phyloP scores from a whole-genome alignment of 2,329 filamentous ascomycete genomes.

The Cryphonectria radicalis region DNA sequence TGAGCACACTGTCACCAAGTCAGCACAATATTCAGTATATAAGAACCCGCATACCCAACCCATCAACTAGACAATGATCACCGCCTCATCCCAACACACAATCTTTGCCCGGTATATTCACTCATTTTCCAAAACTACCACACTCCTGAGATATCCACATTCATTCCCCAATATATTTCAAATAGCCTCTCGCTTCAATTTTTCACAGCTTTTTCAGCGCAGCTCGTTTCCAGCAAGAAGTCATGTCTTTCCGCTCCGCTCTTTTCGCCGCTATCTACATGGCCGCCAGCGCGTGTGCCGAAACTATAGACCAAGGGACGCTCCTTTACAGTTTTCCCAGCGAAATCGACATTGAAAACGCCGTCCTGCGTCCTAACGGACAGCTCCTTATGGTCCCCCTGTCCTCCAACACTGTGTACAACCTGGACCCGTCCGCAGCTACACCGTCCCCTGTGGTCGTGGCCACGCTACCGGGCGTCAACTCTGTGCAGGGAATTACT shows the following conservation, averaged over 20 bases:
- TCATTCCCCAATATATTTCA: neutral
- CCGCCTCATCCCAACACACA: neutral
- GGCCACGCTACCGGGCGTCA: slow-evolving; percentile 10
- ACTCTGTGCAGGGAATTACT: slow-evolving; percentile 14
- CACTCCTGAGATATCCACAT: neutral
- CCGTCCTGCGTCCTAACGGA: slow-evolving; percentile 17
- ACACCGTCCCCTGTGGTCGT: slow-evolving; percentile 16
- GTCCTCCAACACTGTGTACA: slow-evolving; percentile 10
- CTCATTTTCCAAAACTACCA: neutral
- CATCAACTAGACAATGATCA: neutral
- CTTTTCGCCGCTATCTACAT: slow-evolving; percentile 1
- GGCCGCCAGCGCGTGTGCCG: neutral
- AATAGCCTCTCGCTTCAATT: neutral
- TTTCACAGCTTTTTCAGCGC: neutral
- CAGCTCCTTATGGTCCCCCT: slow-evolving; percentile 17
- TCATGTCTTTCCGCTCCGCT: neutral
- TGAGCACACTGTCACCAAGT: neutral
- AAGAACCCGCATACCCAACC: neutral
- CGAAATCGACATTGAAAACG: slow-evolving; percentile 19
- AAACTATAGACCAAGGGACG: slow-evolving; percentile 5
- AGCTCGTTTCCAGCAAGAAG: neutral
- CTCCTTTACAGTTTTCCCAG: neutral
- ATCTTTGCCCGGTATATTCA: neutral
- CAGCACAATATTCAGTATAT: neutral
- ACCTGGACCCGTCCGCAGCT: slow-evolving; percentile 16